Evolutionary conservation across 1,139 yeast species (phyloP), one percentile per base, ranked within the genome.

Genomic region (Trichomonascaceae sp.): DNA sequence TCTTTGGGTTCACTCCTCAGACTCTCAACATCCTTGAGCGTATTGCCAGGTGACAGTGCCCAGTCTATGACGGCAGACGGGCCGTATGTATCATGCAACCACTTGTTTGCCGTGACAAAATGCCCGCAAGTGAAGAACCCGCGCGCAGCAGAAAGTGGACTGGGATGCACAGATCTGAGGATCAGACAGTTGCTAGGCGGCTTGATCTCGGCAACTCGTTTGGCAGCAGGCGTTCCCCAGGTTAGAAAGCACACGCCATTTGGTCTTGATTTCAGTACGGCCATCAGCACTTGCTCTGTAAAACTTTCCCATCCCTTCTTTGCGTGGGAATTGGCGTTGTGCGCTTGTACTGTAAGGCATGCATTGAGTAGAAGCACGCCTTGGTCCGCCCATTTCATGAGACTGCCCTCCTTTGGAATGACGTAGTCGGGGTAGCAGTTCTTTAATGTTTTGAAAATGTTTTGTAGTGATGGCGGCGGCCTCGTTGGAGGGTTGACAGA

Each of bases 201-300:
- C 11, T 43, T 51, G 33, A 54, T 50, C 39, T 60, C 61, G 29
- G 64, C 66, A 1, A 84, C 67, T 26, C 93, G 62, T 40, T 73
- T 77, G 35, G 77, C 85, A 0, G 98, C 98, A 2, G 96, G 95
- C 5, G 72, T 61, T 0, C 99, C 99, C 99, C 99, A 92, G 1
- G 93, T 81, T 63, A 89, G 62, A 20, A 89, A 69, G 3, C 78
- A 92, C 28, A 85, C 66, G 4, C 87, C 87, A 2, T 53, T 47
- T 1, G 54, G 45, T 22, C 60, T 51, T 22, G 52, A 42, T 36
- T 60, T 52, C 13, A 71, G 57, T 16, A 76, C 63, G 2, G 72
- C 64, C 17, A 67, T 60, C 16, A 85, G 68, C 2, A 76, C 84
- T 30, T 70, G 65, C 46, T 73, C 84, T 0, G 98, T 92, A 54